These are phyloP conservation scores for Fusarium kyushuense DNA, from an alignment of 2,329 filamentous ascomycete genomes.

Conservation along the genomic window DNA sequence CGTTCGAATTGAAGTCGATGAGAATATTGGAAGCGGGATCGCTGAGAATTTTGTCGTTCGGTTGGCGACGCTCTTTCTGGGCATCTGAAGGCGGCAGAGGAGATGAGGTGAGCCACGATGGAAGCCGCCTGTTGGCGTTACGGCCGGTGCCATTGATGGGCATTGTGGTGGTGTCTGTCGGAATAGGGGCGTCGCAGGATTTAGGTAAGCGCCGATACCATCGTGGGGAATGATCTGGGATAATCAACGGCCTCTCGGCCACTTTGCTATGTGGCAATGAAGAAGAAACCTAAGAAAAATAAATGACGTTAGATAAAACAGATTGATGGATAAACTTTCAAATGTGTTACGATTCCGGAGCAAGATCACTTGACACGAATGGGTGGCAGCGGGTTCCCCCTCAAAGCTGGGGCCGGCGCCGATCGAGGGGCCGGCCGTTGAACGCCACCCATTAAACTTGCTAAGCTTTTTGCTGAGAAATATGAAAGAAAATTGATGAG, in stretches of 20 bases:
- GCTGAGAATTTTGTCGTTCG: constrained; percentile 55
- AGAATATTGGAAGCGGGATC: constrained; percentile 60
- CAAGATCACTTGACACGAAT: constrained; percentile 34
- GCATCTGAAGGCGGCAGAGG: constrained; percentile 40
- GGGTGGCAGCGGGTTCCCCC: constrained; percentile 44
- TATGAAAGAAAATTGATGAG: not conserved
- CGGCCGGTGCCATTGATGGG: constrained; percentile 51
- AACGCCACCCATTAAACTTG: constrained; percentile 38
- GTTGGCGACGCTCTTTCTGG: constrained; percentile 40
- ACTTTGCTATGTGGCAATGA: constrained; percentile 33
- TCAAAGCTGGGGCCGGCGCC: constrained; percentile 39
- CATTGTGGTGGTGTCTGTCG: constrained; percentile 42
- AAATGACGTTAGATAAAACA: constrained; percentile 43
- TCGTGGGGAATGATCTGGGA: constrained; percentile 50
- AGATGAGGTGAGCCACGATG: constrained; percentile 38
- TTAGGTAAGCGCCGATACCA: constrained; percentile 51
- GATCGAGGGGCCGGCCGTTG: constrained; percentile 44
- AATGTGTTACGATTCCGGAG: constrained; percentile 33
- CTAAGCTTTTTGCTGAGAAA: constrained; percentile 35
- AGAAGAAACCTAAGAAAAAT: constrained; percentile 29
- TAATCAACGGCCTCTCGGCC: constrained; percentile 38
- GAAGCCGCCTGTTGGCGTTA: constrained; percentile 47
- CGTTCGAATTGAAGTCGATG: constrained; percentile 69
- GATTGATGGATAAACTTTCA: constrained; percentile 21
- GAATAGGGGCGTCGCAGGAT: constrained; percentile 40